Evolutionary conservation across 805 yeast genomes (phyloP), one percentile per base, ranked within the genome.

Genomic region (Ogataea naganishii): DNA sequence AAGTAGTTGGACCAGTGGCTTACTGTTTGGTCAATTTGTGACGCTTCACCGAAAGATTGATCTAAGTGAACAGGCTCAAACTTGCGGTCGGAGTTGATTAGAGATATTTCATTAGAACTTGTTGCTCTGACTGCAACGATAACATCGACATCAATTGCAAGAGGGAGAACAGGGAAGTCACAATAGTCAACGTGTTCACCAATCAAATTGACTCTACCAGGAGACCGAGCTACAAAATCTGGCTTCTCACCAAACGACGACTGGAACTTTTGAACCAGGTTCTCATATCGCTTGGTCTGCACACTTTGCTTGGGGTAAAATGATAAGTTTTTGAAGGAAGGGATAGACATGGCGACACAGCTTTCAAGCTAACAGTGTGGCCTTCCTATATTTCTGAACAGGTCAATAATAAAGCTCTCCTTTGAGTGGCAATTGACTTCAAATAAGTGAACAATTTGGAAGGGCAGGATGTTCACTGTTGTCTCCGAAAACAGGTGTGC

Each of bases 141-240:
- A 31, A 77, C 69, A 42, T 77, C 83, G 14, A 58, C 64, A 26
- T 74, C 79, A 21, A 79, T 71, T 3, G 88, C 85, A 77, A 79
- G 72, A 12, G 86, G 86, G 40, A 79, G 61, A 8, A 75, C 80
- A 6, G 82, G 65, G 47, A 73, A 79, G 43, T 69, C 66, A 39
- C 72, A 69, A 48, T 78, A 79, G 53, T 79, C 86, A 32, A 79
- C 72, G 46, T 79, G 88, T 40, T 79, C 86, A 21, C 88, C 86
- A 33, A 79, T 75, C 35, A 79, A 56, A 48, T 78, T 79, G 31
- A 79, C 86, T 41, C 88, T 58, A 19, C 86, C 86, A n/a, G 88
- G 86, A 11, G 81, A 70, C 29, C 85, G 60, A 14, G 75, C 57
- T 22, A 72, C 51, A 44, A 75, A 66, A 20, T 62, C 65, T 4